phyloP scores from a whole-genome alignment of 148 eudicot species.

The Amaranthus hypochondriacus region DNA sequence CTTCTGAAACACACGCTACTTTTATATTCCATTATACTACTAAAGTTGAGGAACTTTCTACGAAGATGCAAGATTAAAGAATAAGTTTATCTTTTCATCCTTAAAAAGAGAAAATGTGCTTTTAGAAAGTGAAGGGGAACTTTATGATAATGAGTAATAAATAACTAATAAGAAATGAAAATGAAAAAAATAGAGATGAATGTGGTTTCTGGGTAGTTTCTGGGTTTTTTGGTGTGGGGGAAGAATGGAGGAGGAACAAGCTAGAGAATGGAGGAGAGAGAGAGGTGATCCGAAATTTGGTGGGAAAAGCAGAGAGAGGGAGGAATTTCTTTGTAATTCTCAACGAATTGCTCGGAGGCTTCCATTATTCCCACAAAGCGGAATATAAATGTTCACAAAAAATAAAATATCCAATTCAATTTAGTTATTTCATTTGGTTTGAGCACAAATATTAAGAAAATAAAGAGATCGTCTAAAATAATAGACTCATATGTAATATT shows the following conservation, averaged over 20 bases:
- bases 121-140: background rate
- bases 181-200: background rate
- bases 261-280: conserved; percentile 8
- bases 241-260: conserved; percentile 1
- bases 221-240: background rate
- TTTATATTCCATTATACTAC: background rate
- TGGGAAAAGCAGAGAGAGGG: background rate
- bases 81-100: no score
- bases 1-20: background rate
- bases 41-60: background rate
- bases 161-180: background rate
- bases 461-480: no score
- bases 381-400: no score
- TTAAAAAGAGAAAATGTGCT: background rate
- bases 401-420: no score
- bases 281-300: conserved; percentile 39
- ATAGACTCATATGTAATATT: no score
- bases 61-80: background rate
- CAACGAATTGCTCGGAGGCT: conserved; percentile 10
- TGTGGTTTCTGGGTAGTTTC: background rate
- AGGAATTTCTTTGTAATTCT: background rate
- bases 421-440: no score
- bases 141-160: background rate
- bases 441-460: no score
- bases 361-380: background rate